Conservation (phyloP, 108 stramenopile genomes). For the Cyclotella sp. region DNA sequence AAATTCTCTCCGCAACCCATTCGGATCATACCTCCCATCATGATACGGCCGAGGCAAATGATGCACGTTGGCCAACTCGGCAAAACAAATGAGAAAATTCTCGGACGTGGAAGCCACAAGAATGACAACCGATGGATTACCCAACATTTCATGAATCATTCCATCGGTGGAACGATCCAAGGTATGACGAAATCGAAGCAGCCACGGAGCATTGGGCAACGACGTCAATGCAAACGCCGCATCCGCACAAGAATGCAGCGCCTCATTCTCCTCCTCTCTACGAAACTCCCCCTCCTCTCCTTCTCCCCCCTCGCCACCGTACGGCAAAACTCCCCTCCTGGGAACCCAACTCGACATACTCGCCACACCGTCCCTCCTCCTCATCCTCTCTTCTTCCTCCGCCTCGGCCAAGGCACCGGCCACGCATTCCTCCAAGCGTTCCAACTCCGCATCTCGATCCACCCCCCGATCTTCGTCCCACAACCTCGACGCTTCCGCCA, state of each 20-base stretch:
- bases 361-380: conserved; percentile 33
- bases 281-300: conserved; percentile 16
- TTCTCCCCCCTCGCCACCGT: conserved; percentile 11
- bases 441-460: conserved; percentile 62
- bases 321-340: background rate
- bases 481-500: conserved; percentile 50
- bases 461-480: conserved; percentile 42
- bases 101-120: conserved; percentile 42
- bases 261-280: conserved; percentile 32
- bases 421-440: conserved; percentile 67
- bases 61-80: conserved; percentile 57
- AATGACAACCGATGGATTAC: conserved; percentile 44
- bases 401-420: conserved; percentile 36
- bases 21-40: conserved; percentile 72
- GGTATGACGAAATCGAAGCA: conserved; percentile 70
- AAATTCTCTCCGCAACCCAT: conserved; percentile 66
- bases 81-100: conserved; percentile 39
- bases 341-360: conserved; percentile 29
- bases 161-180: conserved; percentile 71
- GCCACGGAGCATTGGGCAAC: conserved; percentile 70
- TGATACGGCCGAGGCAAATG: conserved; percentile 70
- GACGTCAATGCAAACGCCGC: conserved; percentile 74
- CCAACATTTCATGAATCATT: conserved; percentile 53
- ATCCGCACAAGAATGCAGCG: conserved; percentile 56
- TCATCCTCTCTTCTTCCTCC: conserved; percentile 26